Evolutionary conservation across 805 yeast species (phyloP), one percentile per base, ranked within the genome.

Genomic region (Metschnikowia lunata): DNA sequence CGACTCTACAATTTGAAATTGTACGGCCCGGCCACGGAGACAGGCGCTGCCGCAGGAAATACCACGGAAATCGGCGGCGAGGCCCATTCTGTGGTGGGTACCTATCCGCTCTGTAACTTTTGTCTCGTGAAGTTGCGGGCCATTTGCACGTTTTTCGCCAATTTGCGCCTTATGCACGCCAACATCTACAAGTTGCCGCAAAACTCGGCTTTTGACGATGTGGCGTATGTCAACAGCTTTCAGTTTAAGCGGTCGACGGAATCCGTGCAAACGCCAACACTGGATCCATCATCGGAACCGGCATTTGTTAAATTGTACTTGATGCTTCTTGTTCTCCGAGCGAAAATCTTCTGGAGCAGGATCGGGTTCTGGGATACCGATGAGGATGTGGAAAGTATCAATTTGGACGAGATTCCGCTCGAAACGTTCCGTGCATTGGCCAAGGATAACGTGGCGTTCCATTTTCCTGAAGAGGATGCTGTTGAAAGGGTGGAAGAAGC

Each of bases 81-180:
- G 40, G 39, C 47, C 6, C 60, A 58, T 35, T 66, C 63, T 43
- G 50, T 62, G 14, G 54, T 65, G 10, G 69, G 68, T 48, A 59
- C 68, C 4, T 84, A 84, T 57, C 85, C 95, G 12, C 69, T 90
- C 30, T 91, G 97, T 60, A 82, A 83, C 48, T 82, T 80, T 55
- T 91, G 98, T 64, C 73, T 93, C 37, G 72, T 82, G 42, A 82
- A 88, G 57, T 73, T 89, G 40, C 78, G 98, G 56, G 80, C 86
- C 46, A 78, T 85, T 1, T 88, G 97, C 62, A 96, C 90, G 47
- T 76, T 88, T 47, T 80, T 88, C 58, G 85, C 89, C 34, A 83
- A 84, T 54, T 62, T 91, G 51, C 75, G 95, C 54, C 72, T 83
- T 26, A 66, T 90, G 34, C 65, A 71, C 47, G 55, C 66, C 38